Conservation (phyloP, 148 eudicot species). For the Chenopodium album region DNA sequence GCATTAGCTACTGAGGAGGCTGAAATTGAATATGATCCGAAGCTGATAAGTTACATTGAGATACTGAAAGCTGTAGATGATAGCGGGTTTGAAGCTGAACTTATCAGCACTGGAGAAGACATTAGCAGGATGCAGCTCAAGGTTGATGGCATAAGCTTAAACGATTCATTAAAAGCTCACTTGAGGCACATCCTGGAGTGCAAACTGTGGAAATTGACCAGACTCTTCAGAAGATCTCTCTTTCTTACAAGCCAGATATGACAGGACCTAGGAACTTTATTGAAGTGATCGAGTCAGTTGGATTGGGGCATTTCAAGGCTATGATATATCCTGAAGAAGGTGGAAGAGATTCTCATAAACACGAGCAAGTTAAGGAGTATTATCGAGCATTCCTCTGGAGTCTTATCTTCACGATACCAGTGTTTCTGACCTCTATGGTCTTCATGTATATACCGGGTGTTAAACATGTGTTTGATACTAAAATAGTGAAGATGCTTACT, state of each 20-base stretch:
- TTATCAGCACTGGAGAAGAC: constrained; percentile 77
- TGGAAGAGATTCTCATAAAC: constrained; percentile 56
- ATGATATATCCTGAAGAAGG: constrained; percentile 68
- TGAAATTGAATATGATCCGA: constrained; percentile 71
- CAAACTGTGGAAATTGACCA: constrained; percentile 49
- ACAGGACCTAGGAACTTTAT: constrained; percentile 84
- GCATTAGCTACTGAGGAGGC: constrained; percentile 87
- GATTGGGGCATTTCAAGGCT: constrained; percentile 55
- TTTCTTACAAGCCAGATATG: constrained; percentile 72
- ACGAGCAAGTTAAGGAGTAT: constrained; percentile 61
- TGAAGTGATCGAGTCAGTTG: constrained; percentile 66
- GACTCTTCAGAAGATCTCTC: constrained; percentile 47
- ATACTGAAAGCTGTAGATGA: constrained; percentile 56
- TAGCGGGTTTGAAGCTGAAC: constrained; percentile 72
- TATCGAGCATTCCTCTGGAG: constrained; percentile 79
- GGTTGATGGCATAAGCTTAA: constrained; percentile 54
- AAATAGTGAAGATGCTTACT: constrained; percentile 67
- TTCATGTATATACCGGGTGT: constrained; percentile 84
- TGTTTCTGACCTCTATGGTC: constrained; percentile 85
- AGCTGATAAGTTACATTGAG: constrained; percentile 43
- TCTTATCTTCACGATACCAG: constrained; percentile 76
- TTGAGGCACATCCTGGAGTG: constrained; percentile 73
- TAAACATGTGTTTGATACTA: constrained; percentile 58
- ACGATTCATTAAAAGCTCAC: constrained; percentile 57
- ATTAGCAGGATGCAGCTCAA: constrained; percentile 57